phyloP scores from a whole-genome alignment of 176 grass and related monocot species.

The Rhynchospora breviuscula region DNA sequence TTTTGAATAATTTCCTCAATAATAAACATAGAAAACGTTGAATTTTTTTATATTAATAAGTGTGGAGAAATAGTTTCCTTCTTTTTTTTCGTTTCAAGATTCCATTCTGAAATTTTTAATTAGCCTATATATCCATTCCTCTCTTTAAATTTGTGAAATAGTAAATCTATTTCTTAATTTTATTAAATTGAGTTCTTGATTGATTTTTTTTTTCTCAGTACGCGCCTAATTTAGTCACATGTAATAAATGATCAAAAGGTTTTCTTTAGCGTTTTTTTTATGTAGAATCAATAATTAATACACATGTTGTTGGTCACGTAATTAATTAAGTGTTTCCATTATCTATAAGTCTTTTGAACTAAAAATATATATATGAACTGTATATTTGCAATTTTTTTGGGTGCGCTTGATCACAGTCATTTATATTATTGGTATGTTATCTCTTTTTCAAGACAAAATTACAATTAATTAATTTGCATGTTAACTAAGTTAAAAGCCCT shows the following conservation, averaged over 20 bases:
- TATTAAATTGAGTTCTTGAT: not conserved
- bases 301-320: not conserved
- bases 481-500: not conserved
- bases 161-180: not conserved
- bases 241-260: not conserved
- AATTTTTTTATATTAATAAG: not conserved
- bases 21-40: not conserved
- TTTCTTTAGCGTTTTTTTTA: not conserved
- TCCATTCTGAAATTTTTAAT: not conserved
- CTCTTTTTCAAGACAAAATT: too few species aligned
- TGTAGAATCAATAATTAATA: not conserved
- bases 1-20: not conserved
- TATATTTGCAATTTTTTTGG: not conserved
- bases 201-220: not conserved
- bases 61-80: not conserved
- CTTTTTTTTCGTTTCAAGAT: not conserved
- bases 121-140: not conserved
- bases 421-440: too few species aligned
- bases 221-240: not conserved
- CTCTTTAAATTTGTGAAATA: not conserved
- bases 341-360: not conserved
- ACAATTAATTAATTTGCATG: not conserved
- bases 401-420: too few species aligned
- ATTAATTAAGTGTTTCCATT: not conserved
- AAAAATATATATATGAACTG: not conserved